Base-by-base conservation (phyloP, 768 basidiomycete genomes). In the Suillus subalutaceus region DNA sequence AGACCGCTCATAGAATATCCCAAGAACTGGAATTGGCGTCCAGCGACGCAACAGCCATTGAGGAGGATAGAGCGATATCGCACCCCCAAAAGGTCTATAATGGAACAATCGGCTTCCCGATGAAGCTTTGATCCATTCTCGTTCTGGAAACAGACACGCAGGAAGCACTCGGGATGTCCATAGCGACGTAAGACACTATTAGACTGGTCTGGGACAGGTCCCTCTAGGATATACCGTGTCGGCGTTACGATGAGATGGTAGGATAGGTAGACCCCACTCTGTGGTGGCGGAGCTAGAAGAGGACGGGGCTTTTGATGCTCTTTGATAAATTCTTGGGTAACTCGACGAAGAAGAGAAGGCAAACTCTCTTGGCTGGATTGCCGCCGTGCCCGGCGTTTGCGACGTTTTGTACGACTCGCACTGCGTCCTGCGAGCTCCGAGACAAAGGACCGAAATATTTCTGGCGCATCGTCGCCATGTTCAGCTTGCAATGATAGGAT, bases 1-100 rank as follows among this genome's bases (percentile, higher is more conserved):
- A 86, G 73, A 2, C 85, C 84, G 60, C 83, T 84, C 79, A 83
- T 84, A 2, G 84, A 85, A 64, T 86, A 86, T 6, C 82, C 86
- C 23, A 87, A 70, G 70, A 86, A 80, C 4, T 83, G 67, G 67
- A 80, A 86, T 0, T 68, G 66, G 37, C 85, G 77, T 9, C 85
- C 85, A 2, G 80, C 85, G 8, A 86, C 72, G 2, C 18, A 18
- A 7, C 79, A 71, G 0, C 83, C 83, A 0, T 72, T 44, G 23
- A 75, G 68, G 30, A 84, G 68, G 8, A 72, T 68, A 1, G 71
- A 72, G 35, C 76, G 76, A 66, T 77, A 83, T 32, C 83, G 78
- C 15, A 57, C 41, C 2, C n/a, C 0, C 20, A 83, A 70, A 30
- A 83, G 55, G 0, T 73, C 65, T 16, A 67, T 52, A 64, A 83